phyloP scores from a whole-genome alignment of 1,139 yeast genomes.

The Meyerozyma carpophila region DNA sequence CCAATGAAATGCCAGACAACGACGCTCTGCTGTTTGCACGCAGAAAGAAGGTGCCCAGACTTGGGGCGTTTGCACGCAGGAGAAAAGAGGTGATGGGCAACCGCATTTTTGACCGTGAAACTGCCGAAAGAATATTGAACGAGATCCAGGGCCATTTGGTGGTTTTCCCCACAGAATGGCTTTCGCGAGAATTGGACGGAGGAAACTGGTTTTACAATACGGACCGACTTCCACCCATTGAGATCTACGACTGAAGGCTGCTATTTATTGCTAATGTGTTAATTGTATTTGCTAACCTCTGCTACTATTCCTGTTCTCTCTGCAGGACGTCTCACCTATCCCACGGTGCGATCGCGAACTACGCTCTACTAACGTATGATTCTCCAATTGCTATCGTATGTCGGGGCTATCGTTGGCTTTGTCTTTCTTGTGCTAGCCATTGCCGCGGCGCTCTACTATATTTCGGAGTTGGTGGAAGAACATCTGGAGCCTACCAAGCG shows the following conservation, averaged over 20 bases:
- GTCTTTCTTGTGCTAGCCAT: conserved; percentile 51
- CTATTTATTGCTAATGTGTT: background rate
- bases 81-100: conserved; percentile 42
- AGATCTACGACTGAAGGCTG: conserved; percentile 65
- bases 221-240: conserved; percentile 92
- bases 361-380: conserved; percentile 21
- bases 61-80: conserved; percentile 32
- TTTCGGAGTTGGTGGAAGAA: conserved; percentile 91
- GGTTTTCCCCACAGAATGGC: conserved; percentile 87
- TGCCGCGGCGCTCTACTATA: conserved; percentile 86
- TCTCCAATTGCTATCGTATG: conserved; percentile 45
- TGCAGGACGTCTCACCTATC: background rate
- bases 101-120: conserved; percentile 62
- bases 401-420: conserved; percentile 74
- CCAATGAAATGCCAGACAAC: background rate
- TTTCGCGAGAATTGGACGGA: conserved; percentile 75
- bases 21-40: background rate
- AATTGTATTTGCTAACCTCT: background rate
- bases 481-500: conserved; percentile 81
- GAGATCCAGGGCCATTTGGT: conserved; percentile 90
- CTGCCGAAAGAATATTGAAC: conserved; percentile 68
- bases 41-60: background rate
- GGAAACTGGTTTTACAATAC: conserved; percentile 95
- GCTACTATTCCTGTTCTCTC: background rate
- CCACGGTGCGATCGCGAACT: background rate